These are phyloP conservation scores for Fusarium sp. DNA, from an alignment of 2,329 filamentous ascomycete genomes.

Conservation along the genomic window DNA sequence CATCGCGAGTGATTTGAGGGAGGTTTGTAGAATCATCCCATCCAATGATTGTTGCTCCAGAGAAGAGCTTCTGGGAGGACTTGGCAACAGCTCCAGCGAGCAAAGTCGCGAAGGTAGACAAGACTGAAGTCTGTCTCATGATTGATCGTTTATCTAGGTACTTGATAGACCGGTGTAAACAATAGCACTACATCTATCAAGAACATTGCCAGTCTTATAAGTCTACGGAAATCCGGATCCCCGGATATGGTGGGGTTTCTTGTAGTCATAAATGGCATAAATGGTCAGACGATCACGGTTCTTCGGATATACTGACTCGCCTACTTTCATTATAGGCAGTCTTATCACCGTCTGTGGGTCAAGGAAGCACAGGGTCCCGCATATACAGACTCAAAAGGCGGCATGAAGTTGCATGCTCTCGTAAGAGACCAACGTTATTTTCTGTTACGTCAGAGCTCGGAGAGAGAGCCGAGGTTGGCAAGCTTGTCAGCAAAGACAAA, in stretches of 20 bases:
- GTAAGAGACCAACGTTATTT: not conserved
- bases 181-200: not conserved
- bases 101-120: not conserved
- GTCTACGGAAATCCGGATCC: not conserved
- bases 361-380: not conserved
- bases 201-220: not conserved
- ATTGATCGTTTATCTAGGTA: not conserved
- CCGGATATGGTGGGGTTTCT: not conserved
- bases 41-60: constrained; percentile 23
- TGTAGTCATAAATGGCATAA: not conserved
- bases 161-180: not conserved
- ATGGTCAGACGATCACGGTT: not conserved
- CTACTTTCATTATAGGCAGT: not conserved
- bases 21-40: constrained; percentile 17
- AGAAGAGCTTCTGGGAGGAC: constrained; percentile 4
- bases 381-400: not conserved
- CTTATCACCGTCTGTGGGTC: not conserved
- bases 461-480: not conserved
- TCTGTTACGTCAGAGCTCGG: not conserved
- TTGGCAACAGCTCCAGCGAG: not conserved
- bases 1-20: constrained; percentile 5
- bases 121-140: not conserved
- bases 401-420: not conserved
- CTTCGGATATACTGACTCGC: not conserved
- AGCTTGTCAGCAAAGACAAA: not conserved